A percentile compares a stretch with the other conserved stretches of the same genome.
phyloP scores from a whole-genome alignment of 139 green algal genomes.

The Closterium sp. region DNA sequence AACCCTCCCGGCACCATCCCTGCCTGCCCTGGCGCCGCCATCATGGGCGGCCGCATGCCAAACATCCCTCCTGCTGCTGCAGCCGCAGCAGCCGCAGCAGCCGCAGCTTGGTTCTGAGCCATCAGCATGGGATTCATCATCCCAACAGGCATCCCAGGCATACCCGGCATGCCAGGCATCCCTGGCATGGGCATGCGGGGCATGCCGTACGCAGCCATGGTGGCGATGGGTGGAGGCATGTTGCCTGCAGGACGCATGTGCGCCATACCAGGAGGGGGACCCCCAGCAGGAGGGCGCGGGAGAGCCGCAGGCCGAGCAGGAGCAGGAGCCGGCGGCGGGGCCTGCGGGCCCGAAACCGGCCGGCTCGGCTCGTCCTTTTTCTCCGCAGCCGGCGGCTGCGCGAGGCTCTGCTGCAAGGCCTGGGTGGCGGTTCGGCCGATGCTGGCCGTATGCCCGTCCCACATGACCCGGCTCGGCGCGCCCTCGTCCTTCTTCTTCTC shows the following conservation, averaged over 20 bases:
- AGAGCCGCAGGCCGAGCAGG: neutral
- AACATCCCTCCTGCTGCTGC: neutral
- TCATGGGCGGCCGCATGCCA: slow-evolving; percentile 1
- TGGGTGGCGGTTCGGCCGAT: slow-evolving; percentile 25
- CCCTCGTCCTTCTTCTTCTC: slow-evolving; percentile 72
- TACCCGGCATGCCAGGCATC: neutral
- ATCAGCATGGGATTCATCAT: neutral
- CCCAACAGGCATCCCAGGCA: neutral
- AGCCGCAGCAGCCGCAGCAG: neutral
- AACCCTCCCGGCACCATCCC: neutral
- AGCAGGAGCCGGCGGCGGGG: neutral
- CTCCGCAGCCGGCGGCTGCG: neutral
- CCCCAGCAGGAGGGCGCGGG: slow-evolving; percentile 16
- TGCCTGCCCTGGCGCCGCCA: neutral
- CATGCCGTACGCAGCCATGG: neutral
- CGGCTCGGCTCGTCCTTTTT: neutral
- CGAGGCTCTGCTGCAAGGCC: slow-evolving; percentile 34
- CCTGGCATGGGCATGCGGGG: neutral
- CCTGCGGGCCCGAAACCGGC: neutral
- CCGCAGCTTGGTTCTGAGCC: neutral
- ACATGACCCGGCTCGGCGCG: slow-evolving; percentile 29
- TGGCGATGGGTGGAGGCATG: neutral
- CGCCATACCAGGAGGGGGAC: neutral
- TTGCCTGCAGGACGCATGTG: neutral
- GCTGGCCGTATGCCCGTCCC: slow-evolving; percentile 40